Conservation (phyloP, 306 rosid species). For the Medicago lupulina region DNA sequence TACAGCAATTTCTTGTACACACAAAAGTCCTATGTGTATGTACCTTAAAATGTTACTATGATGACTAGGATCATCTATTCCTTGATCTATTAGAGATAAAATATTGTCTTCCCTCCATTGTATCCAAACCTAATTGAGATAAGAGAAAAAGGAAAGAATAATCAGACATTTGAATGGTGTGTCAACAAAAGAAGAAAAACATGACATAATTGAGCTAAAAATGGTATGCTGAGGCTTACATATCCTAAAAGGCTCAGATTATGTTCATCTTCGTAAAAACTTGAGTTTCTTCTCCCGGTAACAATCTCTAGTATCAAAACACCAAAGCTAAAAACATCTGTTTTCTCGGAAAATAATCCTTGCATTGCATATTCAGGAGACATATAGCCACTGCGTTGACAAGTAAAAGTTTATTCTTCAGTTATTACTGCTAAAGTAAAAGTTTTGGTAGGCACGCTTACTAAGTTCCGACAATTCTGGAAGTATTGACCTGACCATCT, state of each 20-base stretch:
- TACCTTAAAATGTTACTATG: constrained; percentile 24
- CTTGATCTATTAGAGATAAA: constrained; percentile 15
- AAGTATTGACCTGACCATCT: constrained; percentile 35
- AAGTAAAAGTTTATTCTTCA: neutral
- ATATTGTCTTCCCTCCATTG: constrained; percentile 35
- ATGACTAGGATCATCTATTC: neutral
- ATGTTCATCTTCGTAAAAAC: constrained; percentile 23
- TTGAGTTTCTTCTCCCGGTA: constrained; percentile 42
- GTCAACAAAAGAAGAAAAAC: neutral
- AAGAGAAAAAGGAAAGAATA: neutral
- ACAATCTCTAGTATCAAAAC: constrained; percentile 46
- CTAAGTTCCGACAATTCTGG: constrained; percentile 21
- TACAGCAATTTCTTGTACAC: constrained; percentile 34
- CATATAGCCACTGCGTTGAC: constrained; percentile 43
- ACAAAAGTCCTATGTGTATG: constrained; percentile 38
- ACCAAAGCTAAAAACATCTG: constrained; percentile 50
- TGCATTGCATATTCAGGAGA: constrained; percentile 45
- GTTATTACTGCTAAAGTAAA: no score
- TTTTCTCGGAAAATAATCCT: constrained; percentile 40
- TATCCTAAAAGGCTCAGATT: constrained; percentile 35
- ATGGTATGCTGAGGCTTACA: constrained; percentile 23
- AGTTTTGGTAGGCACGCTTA: neutral
- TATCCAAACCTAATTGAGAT: constrained; percentile 42
- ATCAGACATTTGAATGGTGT: neutral
- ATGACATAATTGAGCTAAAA: neutral